Evolutionary conservation across 2,329 filamentous ascomycete genomes (phyloP).

Genomic region (Stachybotrys chlorohalonatus): DNA sequence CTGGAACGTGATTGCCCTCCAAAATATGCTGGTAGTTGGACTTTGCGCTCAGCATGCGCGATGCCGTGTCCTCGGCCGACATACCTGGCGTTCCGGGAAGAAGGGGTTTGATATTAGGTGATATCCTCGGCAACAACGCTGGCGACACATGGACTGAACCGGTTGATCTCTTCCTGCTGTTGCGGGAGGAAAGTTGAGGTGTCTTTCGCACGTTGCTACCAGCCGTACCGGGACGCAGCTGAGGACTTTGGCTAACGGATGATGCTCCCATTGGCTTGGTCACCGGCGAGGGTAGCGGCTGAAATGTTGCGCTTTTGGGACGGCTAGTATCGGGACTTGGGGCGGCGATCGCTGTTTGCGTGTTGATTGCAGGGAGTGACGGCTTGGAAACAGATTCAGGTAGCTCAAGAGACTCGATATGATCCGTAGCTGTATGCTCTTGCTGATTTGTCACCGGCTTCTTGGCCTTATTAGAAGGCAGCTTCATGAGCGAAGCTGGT

Average conservation of each 20-base stretch:
- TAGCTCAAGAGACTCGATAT: slow-evolving; percentile 53
- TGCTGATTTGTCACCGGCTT: slow-evolving; percentile 30
- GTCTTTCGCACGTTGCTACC: slow-evolving; percentile 41
- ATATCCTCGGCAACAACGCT: slow-evolving; percentile 79
- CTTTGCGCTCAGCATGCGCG: slow-evolving; percentile 79
- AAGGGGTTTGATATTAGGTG: slow-evolving; percentile 86
- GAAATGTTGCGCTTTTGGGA: slow-evolving; percentile 42
- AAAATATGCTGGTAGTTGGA: slow-evolving; percentile 98
- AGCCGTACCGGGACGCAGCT: slow-evolving; percentile 42
- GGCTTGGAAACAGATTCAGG: slow-evolving; percentile 55
- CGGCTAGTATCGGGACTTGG: slow-evolving; percentile 25
- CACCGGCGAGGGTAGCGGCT: slow-evolving; percentile 38
- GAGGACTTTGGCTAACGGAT: slow-evolving; percentile 60
- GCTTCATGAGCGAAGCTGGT: slow-evolving; percentile 79
- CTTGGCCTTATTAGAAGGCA: slow-evolving; percentile 47
- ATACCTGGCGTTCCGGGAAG: slow-evolving; percentile 53
- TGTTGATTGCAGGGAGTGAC: slow-evolving; percentile 24
- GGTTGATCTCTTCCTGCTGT: slow-evolving; percentile 62
- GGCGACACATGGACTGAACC: slow-evolving; percentile 74
- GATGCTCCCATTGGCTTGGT: slow-evolving; percentile 30
- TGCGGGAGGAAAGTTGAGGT: slow-evolving; percentile 45
- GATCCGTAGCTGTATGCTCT: slow-evolving; percentile 36
- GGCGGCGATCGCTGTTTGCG: slow-evolving; percentile 29
- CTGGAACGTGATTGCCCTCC: slow-evolving; percentile 83
- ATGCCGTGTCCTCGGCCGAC: slow-evolving; percentile 50